Conservation (phyloP, 1,284 basidiomycete species). For the Sphagnurus paluster region DNA sequence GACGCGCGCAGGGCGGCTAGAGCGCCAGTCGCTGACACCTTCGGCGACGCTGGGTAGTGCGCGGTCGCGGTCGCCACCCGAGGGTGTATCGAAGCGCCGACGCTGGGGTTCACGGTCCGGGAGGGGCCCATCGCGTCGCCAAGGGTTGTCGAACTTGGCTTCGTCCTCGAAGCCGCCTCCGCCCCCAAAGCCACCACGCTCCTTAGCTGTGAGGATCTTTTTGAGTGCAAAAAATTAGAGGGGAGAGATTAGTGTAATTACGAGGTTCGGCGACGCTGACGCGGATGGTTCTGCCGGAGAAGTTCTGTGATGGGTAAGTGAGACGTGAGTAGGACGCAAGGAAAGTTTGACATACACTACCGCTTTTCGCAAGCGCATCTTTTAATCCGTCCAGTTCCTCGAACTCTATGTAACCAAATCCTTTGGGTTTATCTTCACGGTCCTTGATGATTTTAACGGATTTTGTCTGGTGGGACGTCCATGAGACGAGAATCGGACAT, state of each 20-base stretch:
- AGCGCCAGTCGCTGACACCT: conserved; percentile 68
- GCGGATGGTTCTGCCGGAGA: conserved; percentile 82
- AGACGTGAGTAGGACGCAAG: neutral
- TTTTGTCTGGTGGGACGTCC: conserved; percentile 53
- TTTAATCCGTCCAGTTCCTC: conserved; percentile 81
- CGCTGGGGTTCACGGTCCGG: conserved; percentile 69
- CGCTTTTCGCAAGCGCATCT: conserved; percentile 70
- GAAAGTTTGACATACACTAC: conserved; percentile 49
- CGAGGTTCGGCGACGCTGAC: conserved; percentile 96
- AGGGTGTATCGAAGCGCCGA: conserved; percentile 58
- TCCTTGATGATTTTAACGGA: conserved; percentile 93
- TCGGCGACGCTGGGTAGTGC: conserved; percentile 53
- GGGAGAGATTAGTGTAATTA: conserved; percentile 49
- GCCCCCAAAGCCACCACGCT: conserved; percentile 56
- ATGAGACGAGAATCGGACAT: neutral
- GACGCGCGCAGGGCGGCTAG: conserved; percentile 48
- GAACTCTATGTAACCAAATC: conserved; percentile 98
- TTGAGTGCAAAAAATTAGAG: conserved; percentile 7
- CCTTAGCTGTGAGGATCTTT: conserved; percentile 57
- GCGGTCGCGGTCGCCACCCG: conserved; percentile 48
- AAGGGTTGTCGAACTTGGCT: conserved; percentile 74
- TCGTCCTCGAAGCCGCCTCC: conserved; percentile 59
- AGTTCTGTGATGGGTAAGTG: conserved; percentile 41
- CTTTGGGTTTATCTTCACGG: conserved; percentile 90
- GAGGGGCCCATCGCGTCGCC: conserved; percentile 89